phyloP scores from a whole-genome alignment of 2,329 filamentous ascomycete species.

The Gliomastix tumulicola region DNA sequence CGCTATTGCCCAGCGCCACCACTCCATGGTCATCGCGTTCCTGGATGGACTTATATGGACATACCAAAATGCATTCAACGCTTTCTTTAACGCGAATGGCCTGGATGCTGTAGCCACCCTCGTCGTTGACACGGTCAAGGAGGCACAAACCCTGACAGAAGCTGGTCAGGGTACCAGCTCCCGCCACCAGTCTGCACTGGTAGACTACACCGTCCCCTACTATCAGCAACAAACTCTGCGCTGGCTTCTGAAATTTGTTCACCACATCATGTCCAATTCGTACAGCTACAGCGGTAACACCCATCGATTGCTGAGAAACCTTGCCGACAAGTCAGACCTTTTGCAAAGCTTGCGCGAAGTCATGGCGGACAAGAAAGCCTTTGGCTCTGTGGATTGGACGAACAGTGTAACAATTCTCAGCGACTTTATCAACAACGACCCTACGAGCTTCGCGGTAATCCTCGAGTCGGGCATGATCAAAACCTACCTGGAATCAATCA shows the following conservation, averaged over 20 bases:
- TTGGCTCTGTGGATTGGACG: slow-evolving; percentile 93
- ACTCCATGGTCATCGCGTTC: slow-evolving; percentile 79
- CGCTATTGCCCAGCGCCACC: slow-evolving; percentile 71
- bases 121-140: slow-evolving; percentile 69
- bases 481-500: slow-evolving; percentile 78
- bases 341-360: slow-evolving; percentile 74
- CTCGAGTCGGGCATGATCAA: slow-evolving; percentile 88
- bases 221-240: slow-evolving; percentile 90
- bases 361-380: slow-evolving; percentile 70
- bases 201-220: slow-evolving; percentile 91
- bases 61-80: slow-evolving; percentile 76
- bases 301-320: slow-evolving; percentile 81
- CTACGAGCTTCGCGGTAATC: slow-evolving; percentile 93
- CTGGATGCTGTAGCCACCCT: slow-evolving; percentile 88
- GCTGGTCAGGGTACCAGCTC: slow-evolving; percentile 64
- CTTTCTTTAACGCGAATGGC: slow-evolving; percentile 74
- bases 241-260: slow-evolving; percentile 91
- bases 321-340: slow-evolving; percentile 87
- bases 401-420: slow-evolving; percentile 86
- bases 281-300: slow-evolving; percentile 68
- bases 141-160: slow-evolving; percentile 59
- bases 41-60: slow-evolving; percentile 83
- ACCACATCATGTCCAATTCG: slow-evolving; percentile 84
- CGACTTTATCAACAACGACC: slow-evolving; percentile 97
- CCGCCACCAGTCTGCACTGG: slow-evolving; percentile 66